Base-by-base conservation (phyloP, 495 filamentous ascomycete species). In the Chaetomidium leptoderma region DNA sequence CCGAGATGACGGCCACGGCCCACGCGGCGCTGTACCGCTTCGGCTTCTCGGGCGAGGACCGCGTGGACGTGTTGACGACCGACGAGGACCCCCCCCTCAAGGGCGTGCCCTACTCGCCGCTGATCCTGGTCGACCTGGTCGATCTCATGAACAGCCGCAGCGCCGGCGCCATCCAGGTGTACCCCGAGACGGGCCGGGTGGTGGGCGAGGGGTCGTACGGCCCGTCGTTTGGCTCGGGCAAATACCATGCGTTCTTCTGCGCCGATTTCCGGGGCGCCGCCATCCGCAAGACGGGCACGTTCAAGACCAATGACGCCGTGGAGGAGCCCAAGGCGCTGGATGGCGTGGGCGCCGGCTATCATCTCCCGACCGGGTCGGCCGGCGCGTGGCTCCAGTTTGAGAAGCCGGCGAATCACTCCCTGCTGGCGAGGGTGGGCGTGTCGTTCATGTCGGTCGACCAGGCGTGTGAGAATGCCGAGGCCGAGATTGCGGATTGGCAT, bases 11-110 rank as follows among this genome's bases (percentile, higher is more conserved):
- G 0, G 78, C 81, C 2, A 78, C 84, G 1, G 72, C 83, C 33
- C 83, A 83, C 44, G 78, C 84, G 0, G 86, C 84, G 0, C 66
- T 91, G 3, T 91, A 90, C 65, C 79, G 78, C 4, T 91, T 91
- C 60, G 81, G 74, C 13, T 88, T 90, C 52, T 75, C 81, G 0
- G 68, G 66, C 0, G 60, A 44, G 21, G 53, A 55, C 1, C 33
- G 16, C 3, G 56, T 68, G 14, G 55, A 63, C 11, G 26, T 61
- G 6, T 19, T 44, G 2, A 40, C 7, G 5, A 29, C 29, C 29
- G 56, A 47, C 23, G 42, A 44, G 10, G 55, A 50, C 13, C 39
- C 9, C n/a, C 3, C 24, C 4, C 36, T 14, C 7, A 17, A 26
- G 21, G 37, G 53, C 0, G 73, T 77, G 6, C 75, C 72, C 6